phyloP scores from a whole-genome alignment of 1,284 basidiomycete species.

The Ceratobasidium sp. region DNA sequence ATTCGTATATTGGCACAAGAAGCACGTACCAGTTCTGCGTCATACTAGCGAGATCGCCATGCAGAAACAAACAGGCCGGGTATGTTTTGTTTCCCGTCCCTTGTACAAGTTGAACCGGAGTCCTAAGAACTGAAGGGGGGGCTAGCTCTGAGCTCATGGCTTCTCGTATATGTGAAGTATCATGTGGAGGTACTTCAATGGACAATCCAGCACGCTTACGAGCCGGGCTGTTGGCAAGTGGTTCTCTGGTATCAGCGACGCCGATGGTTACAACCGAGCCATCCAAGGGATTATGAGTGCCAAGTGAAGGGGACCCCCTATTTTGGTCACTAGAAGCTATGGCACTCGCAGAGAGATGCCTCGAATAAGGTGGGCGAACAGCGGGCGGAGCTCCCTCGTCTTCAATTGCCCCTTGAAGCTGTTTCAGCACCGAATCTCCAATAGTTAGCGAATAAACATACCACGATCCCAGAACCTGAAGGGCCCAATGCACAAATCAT shows the following conservation, averaged over 20 bases:
- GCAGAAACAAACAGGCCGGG: not conserved
- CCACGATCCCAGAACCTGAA: conserved; percentile 2
- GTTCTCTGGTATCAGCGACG: not conserved
- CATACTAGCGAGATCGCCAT: conserved; percentile 12
- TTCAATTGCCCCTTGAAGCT: no score
- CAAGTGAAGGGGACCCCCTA: no score
- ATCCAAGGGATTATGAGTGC: not conserved
- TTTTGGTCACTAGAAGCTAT: no score
- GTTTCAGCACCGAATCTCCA: no score
- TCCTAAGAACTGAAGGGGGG: not conserved
- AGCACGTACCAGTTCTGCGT: conserved; percentile 8
- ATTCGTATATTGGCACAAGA: not conserved
- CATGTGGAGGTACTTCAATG: not conserved
- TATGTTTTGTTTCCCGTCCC: conserved; percentile 1
- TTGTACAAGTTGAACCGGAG: not conserved
- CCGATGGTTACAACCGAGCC: not conserved
- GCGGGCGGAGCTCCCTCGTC: no score
- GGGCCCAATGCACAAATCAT: conserved; percentile 25
- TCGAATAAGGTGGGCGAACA: not conserved
- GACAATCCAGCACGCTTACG: not conserved
- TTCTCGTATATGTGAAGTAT: not conserved
- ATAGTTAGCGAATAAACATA: not conserved
- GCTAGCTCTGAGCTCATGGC: not conserved
- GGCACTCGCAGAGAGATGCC: not conserved
- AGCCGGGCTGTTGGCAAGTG: not conserved